Conservation (phyloP, 176 grass and related monocot species). For the Cenchrus americanus region DNA sequence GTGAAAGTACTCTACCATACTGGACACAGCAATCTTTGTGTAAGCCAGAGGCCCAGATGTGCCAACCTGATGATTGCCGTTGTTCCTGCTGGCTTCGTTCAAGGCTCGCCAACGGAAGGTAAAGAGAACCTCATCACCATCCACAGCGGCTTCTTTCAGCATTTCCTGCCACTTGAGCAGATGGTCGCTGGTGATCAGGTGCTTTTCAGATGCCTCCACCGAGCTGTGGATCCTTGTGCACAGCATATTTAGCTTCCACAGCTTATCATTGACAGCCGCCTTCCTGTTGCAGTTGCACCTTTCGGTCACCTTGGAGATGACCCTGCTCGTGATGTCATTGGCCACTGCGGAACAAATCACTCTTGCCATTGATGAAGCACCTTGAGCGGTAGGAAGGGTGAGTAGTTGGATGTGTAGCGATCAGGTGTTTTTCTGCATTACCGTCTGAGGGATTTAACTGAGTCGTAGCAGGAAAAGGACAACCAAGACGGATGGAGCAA, state of each 20-base stretch:
- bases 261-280: neutral
- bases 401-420: neutral
- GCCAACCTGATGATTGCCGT: too few species aligned
- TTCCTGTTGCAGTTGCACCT: slow-evolving; percentile 7
- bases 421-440: neutral
- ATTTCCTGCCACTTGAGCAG: slow-evolving; percentile 37
- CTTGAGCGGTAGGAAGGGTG: neutral
- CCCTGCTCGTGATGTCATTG: slow-evolving; percentile 9
- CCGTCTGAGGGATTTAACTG: neutral
- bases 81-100: neutral
- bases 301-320: slow-evolving; percentile 12
- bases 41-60: too few species aligned
- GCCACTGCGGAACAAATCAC: neutral
- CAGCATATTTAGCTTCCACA: slow-evolving; percentile 11
- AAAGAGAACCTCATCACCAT: slow-evolving; percentile 5
- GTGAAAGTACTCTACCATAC: too few species aligned
- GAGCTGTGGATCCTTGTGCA: slow-evolving; percentile 13
- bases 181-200: neutral
- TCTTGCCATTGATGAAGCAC: slow-evolving; percentile 17
- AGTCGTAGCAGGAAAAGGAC: neutral
- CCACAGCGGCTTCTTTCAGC: slow-evolving; percentile 26
- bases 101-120: neutral
- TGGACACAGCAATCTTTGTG: too few species aligned
- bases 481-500: neutral
- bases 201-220: slow-evolving; percentile 24